phyloP scores from a whole-genome alignment of 169 alveolate species.

The Theileria equi region DNA sequence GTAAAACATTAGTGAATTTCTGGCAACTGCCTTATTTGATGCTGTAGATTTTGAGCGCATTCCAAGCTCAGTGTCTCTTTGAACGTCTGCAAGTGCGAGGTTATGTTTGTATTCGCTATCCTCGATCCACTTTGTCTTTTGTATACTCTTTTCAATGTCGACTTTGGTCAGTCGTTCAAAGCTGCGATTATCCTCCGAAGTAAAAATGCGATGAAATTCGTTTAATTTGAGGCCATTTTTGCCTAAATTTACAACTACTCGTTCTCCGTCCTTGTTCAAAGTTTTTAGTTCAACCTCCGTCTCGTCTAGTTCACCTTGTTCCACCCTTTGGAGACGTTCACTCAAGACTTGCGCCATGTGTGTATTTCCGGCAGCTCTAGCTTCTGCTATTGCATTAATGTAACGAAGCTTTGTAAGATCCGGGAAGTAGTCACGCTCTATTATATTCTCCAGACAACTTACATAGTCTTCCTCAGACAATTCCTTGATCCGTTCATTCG shows the following conservation, averaged over 20 bases:
- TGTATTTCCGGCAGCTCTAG: conserved; percentile 23
- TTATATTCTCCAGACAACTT: conserved; percentile 64
- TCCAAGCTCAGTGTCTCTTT: conserved; percentile 66
- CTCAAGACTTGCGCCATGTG: background rate
- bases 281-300: conserved; percentile 18
- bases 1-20: conserved; percentile 42
- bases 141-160: conserved; percentile 50
- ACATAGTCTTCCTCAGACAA: conserved; percentile 73
- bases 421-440: conserved; percentile 73
- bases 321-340: conserved; percentile 12
- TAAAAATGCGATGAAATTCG: conserved; percentile 65
- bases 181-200: conserved; percentile 73
- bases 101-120: conserved; percentile 60
- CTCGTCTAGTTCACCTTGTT: conserved; percentile 2
- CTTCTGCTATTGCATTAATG: conserved; percentile 22
- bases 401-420: conserved; percentile 54
- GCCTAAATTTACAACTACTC: conserved; percentile 61
- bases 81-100: conserved; percentile 47
- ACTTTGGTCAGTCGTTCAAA: conserved; percentile 60
- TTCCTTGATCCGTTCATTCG: conserved; percentile 32
- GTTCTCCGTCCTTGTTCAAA: conserved; percentile 26
- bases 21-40: conserved; percentile 42
- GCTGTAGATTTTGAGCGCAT: conserved; percentile 22
- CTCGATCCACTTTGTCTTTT: conserved; percentile 51
- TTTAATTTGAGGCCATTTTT: conserved; percentile 64